Conservation (phyloP, 192 early-diverging fungal genomes). For the Coemansia sp. region DNA sequence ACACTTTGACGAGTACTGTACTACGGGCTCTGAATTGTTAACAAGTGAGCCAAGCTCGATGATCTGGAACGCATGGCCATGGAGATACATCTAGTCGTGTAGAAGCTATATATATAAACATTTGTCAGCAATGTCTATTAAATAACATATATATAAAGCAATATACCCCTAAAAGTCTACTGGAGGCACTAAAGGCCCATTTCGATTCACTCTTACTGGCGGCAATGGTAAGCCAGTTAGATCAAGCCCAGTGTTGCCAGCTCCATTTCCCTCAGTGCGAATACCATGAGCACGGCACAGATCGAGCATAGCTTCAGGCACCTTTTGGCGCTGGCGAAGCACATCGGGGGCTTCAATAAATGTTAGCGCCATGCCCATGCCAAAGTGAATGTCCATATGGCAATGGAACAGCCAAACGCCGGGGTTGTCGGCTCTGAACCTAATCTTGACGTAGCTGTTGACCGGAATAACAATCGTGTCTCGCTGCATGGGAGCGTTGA, state of each 20-base stretch:
- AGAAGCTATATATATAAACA: no score
- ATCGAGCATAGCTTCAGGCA: constrained; percentile 55
- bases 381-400: constrained; percentile 62
- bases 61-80: constrained; percentile 80
- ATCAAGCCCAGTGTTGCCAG: constrained; percentile 67
- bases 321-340: constrained; percentile 38
- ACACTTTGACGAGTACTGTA: neutral
- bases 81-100: constrained; percentile 64
- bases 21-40: neutral
- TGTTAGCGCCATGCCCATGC: constrained; percentile 67
- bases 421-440: constrained; percentile 77
- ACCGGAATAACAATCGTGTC: constrained; percentile 70
- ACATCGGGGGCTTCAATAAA: constrained; percentile 73
- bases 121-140: no score
- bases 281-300: constrained; percentile 63
- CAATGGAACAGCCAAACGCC: constrained; percentile 85
- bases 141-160: no score
- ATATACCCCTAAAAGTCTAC: no score
- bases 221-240: constrained; percentile 54
- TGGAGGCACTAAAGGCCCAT: no score
- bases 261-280: constrained; percentile 68
- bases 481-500: constrained; percentile 58
- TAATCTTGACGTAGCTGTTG: constrained; percentile 62
- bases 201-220: constrained; percentile 13
- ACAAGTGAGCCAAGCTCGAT: constrained; percentile 58